Conservation (phyloP, 2,329 filamentous ascomycete species). For the Aureobasidium musti region DNA sequence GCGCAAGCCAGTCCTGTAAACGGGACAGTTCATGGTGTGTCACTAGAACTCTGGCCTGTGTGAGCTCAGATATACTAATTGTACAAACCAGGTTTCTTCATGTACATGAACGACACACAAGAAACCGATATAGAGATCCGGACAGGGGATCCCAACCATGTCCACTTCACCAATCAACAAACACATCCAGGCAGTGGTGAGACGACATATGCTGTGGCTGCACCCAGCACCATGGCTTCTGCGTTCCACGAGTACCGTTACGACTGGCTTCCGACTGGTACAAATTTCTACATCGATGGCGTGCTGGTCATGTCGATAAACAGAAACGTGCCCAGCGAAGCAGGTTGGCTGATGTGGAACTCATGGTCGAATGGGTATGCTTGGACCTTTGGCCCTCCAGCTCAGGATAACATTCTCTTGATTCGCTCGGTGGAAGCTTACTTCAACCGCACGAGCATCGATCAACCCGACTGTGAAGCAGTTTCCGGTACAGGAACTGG, state of each 20-base stretch:
- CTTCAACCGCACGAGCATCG: constrained; percentile 59
- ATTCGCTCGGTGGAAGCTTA: constrained; percentile 74
- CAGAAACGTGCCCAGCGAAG: constrained; percentile 50
- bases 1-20: constrained; percentile 63
- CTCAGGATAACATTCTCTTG: constrained; percentile 61
- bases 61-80: not conserved
- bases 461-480: not conserved
- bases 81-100: constrained; percentile 60
- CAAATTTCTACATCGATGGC: constrained; percentile 71
- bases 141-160: constrained; percentile 17
- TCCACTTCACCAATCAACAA: constrained; percentile 58
- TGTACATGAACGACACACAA: constrained; percentile 77
- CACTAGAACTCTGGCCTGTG: not conserved
- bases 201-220: constrained; percentile 62
- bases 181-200: constrained; percentile 62
- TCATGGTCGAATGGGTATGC: constrained; percentile 61
- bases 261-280: constrained; percentile 65
- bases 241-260: constrained; percentile 80
- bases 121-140: constrained; percentile 72
- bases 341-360: constrained; percentile 69
- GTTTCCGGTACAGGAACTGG: not conserved
- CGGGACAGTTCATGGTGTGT: constrained; percentile 67
- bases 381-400: constrained; percentile 73
- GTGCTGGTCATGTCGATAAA: constrained; percentile 57
- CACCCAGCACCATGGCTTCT: constrained; percentile 62